Percentiles rank a stretch among this genome's conserved stretches.
phyloP scores from a whole-genome alignment of 768 basidiomycete genomes.

The Trametes maxima region DNA sequence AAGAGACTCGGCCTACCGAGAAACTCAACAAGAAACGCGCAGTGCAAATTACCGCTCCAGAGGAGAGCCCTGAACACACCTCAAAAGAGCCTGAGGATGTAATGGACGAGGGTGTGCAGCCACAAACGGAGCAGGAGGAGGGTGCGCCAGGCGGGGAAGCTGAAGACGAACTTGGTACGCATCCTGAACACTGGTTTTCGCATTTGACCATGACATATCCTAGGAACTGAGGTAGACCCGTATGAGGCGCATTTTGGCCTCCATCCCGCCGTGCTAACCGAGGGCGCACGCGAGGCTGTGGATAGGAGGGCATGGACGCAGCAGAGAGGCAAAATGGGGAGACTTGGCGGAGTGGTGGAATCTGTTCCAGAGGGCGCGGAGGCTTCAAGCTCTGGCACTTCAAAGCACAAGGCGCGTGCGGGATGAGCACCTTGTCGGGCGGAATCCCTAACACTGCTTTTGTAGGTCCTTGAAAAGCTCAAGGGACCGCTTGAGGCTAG shows the following conservation, averaged over 20 bases:
- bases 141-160: slow-evolving; percentile 18
- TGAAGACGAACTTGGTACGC: slow-evolving; percentile 23
- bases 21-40: slow-evolving; percentile 74
- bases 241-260: slow-evolving; percentile 81
- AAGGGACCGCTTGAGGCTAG: slow-evolving; percentile 54
- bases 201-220: neutral
- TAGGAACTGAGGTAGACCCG: slow-evolving; percentile 38
- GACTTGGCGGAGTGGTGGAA: slow-evolving; percentile 57
- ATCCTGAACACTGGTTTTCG: neutral
- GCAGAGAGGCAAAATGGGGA: slow-evolving; percentile 51
- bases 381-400: neutral
- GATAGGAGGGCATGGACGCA: slow-evolving; percentile 61
- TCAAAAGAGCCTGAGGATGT: slow-evolving; percentile 21
- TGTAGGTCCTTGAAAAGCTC: slow-evolving; percentile 60
- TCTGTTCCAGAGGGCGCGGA: slow-evolving; percentile 48
- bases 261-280: slow-evolving; percentile 53
- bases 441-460: no score
- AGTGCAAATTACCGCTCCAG: slow-evolving; percentile 27
- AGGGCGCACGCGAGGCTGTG: slow-evolving; percentile 50
- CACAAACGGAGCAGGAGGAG: slow-evolving; percentile 26
- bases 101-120: neutral
- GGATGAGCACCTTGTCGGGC: neutral
- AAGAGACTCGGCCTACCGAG: slow-evolving; percentile 40
- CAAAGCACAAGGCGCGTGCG: slow-evolving; percentile 5
- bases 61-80: slow-evolving; percentile 10